phyloP scores from a whole-genome alignment of 2,329 filamentous ascomycete species.

The Trichophyton benhamiae region DNA sequence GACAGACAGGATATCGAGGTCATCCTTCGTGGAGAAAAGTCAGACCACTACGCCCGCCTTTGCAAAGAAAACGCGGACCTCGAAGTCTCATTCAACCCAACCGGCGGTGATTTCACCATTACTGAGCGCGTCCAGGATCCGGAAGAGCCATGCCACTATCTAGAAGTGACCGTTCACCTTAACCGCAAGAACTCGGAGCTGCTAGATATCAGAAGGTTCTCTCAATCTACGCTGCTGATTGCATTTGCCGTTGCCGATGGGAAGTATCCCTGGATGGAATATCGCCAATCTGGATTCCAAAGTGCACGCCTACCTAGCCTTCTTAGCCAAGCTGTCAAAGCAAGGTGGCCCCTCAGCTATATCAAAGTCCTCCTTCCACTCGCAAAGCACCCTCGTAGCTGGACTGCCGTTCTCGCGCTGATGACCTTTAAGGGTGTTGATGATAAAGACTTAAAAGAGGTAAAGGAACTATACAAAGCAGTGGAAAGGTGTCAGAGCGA shows the following conservation, averaged over 20 bases:
- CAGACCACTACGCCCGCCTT: background rate
- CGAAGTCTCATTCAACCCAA: conserved; percentile 3
- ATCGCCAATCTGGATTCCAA: conserved; percentile 17
- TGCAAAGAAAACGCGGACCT: conserved; percentile 3
- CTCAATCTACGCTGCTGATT: conserved; percentile 19
- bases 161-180: conserved; percentile 11
- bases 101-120: background rate
- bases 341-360: conserved; percentile 11
- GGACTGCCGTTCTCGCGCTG: conserved; percentile 21
- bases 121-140: background rate
- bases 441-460: conserved; percentile 14
- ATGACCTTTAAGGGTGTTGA: conserved; percentile 19
- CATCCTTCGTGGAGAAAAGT: background rate
- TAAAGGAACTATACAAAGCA: conserved; percentile 14
- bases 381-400: conserved; percentile 17
- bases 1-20: conserved; percentile 2
- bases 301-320: conserved; percentile 9
- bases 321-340: conserved; percentile 16
- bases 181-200: conserved; percentile 16
- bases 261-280: conserved; percentile 14
- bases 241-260: conserved; percentile 15
- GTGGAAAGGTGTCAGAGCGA: conserved; percentile 19
- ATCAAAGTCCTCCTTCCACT: conserved; percentile 20
- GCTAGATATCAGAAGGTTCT: conserved; percentile 21
- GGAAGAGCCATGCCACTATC: background rate